phyloP scores from a whole-genome alignment of 2,329 filamentous ascomycete species.

The Cercospora sp. region DNA sequence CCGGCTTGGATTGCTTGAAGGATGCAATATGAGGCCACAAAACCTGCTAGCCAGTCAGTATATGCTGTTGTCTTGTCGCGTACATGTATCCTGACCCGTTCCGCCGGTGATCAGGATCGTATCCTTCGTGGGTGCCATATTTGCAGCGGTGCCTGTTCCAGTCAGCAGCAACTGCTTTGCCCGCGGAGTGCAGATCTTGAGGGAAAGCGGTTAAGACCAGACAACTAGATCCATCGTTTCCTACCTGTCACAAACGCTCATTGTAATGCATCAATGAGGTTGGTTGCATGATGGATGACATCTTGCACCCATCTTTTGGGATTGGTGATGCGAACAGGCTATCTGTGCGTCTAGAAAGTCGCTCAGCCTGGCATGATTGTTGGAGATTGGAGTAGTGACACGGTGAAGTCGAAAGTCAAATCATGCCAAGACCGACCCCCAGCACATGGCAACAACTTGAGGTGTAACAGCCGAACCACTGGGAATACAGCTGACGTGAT shows the following conservation, averaged over 20 bases:
- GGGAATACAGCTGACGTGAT: no score
- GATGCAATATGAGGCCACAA: conserved; percentile 40
- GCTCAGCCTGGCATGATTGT: not conserved
- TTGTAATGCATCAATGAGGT: not conserved
- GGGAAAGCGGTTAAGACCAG: not conserved
- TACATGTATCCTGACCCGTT: conserved; percentile 35
- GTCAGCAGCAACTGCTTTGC: not conserved
- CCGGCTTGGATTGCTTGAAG: conserved; percentile 31
- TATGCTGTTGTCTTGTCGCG: not conserved
- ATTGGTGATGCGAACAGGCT: not conserved
- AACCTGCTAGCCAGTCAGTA: conserved; percentile 33
- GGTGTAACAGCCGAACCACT: no score
- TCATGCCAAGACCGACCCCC: not conserved
- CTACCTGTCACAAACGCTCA: not conserved
- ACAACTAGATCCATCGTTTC: not conserved
- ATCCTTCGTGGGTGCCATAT: conserved; percentile 12
- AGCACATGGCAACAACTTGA: no score
- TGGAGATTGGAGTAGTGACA: not conserved
- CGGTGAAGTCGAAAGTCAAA: not conserved
- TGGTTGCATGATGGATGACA: not conserved
- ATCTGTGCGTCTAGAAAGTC: not conserved
- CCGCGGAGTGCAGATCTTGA: not conserved
- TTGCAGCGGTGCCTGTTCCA: not conserved
- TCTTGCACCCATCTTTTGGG: not conserved
- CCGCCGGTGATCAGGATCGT: conserved; percentile 52